Evolutionary conservation across 345 rosid genomes (phyloP).

Genomic region (Cochlearia excelsa): DNA sequence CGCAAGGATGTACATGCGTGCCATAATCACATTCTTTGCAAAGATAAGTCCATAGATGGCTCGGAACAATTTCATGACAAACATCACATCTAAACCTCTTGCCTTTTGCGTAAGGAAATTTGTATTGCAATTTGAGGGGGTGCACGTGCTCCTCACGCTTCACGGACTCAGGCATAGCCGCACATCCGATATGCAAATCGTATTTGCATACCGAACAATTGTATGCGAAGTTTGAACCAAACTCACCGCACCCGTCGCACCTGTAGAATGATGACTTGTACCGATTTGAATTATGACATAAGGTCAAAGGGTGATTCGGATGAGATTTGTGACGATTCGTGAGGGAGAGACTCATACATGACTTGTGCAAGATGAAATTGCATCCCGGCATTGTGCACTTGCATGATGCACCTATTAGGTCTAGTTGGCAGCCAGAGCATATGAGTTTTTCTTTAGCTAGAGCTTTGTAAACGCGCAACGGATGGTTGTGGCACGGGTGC

Average conservation of each 20-base stretch:
- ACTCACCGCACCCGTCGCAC: slow-evolving; percentile 26
- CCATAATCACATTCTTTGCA: slow-evolving; percentile 37
- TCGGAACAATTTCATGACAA: slow-evolving; percentile 26
- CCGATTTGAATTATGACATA: slow-evolving; percentile 20
- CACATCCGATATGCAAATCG: slow-evolving; percentile 30
- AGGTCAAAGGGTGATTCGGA: slow-evolving; percentile 29
- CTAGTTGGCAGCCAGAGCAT: slow-evolving; percentile 32
- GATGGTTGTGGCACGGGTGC: too few species aligned
- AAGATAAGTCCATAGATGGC: slow-evolving; percentile 25
- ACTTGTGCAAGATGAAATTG: slow-evolving; percentile 15
- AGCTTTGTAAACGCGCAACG: slow-evolving; percentile 29
- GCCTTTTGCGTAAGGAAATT: slow-evolving; percentile 27
- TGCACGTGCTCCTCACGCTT: slow-evolving; percentile 31
- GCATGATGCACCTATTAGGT: slow-evolving; percentile 30
- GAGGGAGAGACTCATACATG: slow-evolving; percentile 35
- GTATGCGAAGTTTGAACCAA: slow-evolving; percentile 30
- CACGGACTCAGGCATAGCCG: slow-evolving; percentile 23
- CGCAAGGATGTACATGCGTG: slow-evolving; percentile 30
- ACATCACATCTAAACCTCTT: slow-evolving; percentile 11
- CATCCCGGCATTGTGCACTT: slow-evolving; percentile 36
- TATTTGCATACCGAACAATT: slow-evolving; percentile 24
- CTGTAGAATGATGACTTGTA: slow-evolving; percentile 21
- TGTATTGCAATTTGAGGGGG: slow-evolving; percentile 16
- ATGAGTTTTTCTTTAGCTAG: slow-evolving; percentile 31
- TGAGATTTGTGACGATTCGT: slow-evolving; percentile 30